Evolutionary conservation across 1,284 basidiomycete species (phyloP).

Genomic region (Boletus semigastroideus): DNA sequence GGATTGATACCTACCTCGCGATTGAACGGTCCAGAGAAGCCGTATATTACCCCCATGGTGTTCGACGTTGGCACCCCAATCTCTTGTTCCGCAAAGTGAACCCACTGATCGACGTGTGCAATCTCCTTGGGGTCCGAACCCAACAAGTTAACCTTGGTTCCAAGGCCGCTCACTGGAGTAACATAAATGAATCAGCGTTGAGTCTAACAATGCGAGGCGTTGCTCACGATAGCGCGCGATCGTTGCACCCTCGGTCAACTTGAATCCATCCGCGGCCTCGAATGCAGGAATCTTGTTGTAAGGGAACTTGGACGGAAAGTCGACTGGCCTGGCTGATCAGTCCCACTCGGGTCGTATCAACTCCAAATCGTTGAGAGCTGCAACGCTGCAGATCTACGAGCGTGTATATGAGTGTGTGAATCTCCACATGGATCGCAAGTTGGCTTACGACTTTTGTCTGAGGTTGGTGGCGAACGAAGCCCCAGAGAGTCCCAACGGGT

Average conservation of each 20-base stretch:
- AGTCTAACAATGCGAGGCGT: too few relatives aligned
- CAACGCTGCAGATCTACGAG: too few relatives aligned
- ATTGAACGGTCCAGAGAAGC: too few relatives aligned
- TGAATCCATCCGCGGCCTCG: constrained; percentile 48
- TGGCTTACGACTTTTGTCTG: too few relatives aligned
- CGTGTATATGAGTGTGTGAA: too few relatives aligned
- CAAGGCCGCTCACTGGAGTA: constrained; percentile 44
- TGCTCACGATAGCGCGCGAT: constrained; percentile 54
- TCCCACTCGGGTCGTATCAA: constrained; percentile 8
- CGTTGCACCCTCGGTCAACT: constrained; percentile 49
- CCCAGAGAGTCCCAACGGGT: too few relatives aligned
- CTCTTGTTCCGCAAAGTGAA: constrained; percentile 49
- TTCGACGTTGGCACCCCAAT: constrained; percentile 8
- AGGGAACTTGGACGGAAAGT: constrained; percentile 45
- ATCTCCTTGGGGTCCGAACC: constrained; percentile 43
- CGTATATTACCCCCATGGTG: neutral
- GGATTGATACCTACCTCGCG: constrained; percentile 1
- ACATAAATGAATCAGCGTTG: neutral
- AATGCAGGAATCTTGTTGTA: constrained; percentile 52
- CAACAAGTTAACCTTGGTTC: constrained; percentile 46
- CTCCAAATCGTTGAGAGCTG: constrained; percentile 9
- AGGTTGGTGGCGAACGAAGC: too few relatives aligned
- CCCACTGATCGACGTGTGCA: constrained; percentile 52
- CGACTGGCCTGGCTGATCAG: constrained; percentile 37
- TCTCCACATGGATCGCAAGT: too few relatives aligned